Base-by-base conservation (phyloP, 106 monocot genomes). In the Dactylorhiza incarnata region DNA sequence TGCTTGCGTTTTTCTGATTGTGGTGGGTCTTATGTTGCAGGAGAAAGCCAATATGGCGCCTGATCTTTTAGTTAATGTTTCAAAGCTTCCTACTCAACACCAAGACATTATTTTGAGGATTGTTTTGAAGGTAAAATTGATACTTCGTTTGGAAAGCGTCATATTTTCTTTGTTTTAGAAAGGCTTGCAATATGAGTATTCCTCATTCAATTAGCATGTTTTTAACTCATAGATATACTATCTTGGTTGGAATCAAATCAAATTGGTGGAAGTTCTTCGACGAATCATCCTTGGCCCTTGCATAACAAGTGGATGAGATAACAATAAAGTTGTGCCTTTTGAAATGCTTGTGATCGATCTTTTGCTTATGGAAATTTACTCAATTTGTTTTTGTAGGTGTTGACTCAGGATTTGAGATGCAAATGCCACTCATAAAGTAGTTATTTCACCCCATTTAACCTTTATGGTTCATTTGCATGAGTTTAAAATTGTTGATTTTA, bases 101-200 rank as follows among this genome's bases (percentile, higher is more conserved):
- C 97, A 99, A 72, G 91, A 83, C 78, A 91, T 99, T 25, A 85
- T 99, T 65, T 71, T 99, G 85, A 89, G 97, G 68, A 89, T 86
- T 53, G 81, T 91, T 72, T 43, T 77, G 12, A 94, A 94, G 97
- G 97, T 91, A 46, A 55, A 75, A 48, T 72, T 65, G n/a, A 20
- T 58, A 19, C 1, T 12, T 19, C 1, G 20, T 58, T 58, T 58
- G 58, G 20, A 58, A 58, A 20, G 19, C 22, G 5, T 58, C 22
- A 19, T 58, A 58, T 58, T 58, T 5, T 9, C 22, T 58, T 19
- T 58, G 7, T n/a, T 58, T 58, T 1, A 58, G n/a, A 58, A 7
- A 22, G 58, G 58, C 58, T 7, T 58, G 58, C 58, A n/a, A 20
- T 22, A 19, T 58, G 58, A 58, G n/a, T 58, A 22, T 58, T 58